A percentile compares a stretch with the other conserved stretches of the same genome.
Evolutionary conservation across 1,284 basidiomycete genomes (phyloP).

Genomic region (Heterobasidion irregulare): DNA sequence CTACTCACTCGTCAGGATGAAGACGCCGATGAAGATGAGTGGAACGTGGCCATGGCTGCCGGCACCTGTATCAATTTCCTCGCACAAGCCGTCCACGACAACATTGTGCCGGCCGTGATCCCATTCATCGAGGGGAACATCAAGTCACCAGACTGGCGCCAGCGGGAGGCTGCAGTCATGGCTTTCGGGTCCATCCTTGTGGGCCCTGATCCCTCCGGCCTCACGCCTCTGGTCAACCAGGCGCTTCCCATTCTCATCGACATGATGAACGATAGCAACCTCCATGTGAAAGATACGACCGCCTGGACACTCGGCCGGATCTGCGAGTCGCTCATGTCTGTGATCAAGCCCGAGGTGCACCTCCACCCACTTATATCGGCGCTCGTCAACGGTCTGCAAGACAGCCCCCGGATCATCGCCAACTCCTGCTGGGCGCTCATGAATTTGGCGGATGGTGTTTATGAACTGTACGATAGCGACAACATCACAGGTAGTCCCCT

Average conservation of each 20-base stretch:
- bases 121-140: conserved; percentile 98
- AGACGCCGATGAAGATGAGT: conserved; percentile 97
- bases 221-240: conserved; percentile 90
- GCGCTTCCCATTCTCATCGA: conserved; percentile 91
- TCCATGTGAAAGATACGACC: conserved; percentile 93
- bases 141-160: conserved; percentile 87
- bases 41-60: conserved; percentile 98
- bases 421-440: conserved; percentile 97
- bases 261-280: conserved; percentile 87
- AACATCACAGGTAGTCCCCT: conserved; percentile 65
- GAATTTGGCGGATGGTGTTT: conserved; percentile 86
- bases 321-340: conserved; percentile 82
- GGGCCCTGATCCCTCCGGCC: conserved; percentile 82
- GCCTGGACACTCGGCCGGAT: conserved; percentile 98
- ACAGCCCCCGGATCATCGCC: conserved; percentile 81
- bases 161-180: conserved; percentile 97
- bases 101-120: conserved; percentile 88
- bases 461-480: conserved; percentile 36
- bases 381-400: conserved; percentile 76
- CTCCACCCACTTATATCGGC: conserved; percentile 80
- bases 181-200: conserved; percentile 97
- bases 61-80: conserved; percentile 87
- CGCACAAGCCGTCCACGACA: conserved; percentile 86
- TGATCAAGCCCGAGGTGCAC: conserved; percentile 88
- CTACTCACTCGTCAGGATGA: conserved; percentile 93